Evolutionary conservation across 306 rosid genomes (phyloP), one percentile per base, ranked within the genome.

Genomic region (Urtica urens): DNA sequence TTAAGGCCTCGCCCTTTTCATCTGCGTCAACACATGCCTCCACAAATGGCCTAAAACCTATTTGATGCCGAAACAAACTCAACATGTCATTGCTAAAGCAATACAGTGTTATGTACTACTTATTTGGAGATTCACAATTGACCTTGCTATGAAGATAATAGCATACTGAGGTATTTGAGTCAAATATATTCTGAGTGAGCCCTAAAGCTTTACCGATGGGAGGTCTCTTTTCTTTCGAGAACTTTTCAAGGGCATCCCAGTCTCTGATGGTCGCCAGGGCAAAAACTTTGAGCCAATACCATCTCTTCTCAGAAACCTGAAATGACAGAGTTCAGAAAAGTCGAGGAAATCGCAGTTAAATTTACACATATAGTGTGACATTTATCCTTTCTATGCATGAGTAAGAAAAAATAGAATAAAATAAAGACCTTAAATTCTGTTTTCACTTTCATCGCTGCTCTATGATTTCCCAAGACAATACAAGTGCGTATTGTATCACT

Each of bases 211-310:
- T 68, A 85, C 97, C 97, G 35, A 79, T 72, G 20, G 95, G 92
- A 5, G 95, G 95, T 70, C 77, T 79, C 75, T 79, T 90, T 72
- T 90, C 97, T 73, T 77, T 90, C 0, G 97, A 90, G 58, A 84
- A 81, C 51, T 82, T 90, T 60, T 90, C 95, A 54, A 90, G 64
- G 33, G 85, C 87, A 52, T 49, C 82, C 97, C 95, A 90, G 63
- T 85, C 95, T 76, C 93, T 72, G 68, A 77, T 86, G 42, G 97
- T 84, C 29, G 95, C 93, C 82, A 90, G 67, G 68, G 97, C 92
- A 74, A 90, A 90, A 55, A 77, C 93, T 72, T 90, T 90, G 51
- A 84, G 92, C 97, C 95, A 90, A 71, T 90, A 90, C 97, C 97
- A 90, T 58, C 95, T 81, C 83, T 90, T 90, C 87, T 90, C 97